Conservation (phyloP, 2,329 filamentous ascomycete genomes). For the Calonectria pseudoreteaudii region DNA sequence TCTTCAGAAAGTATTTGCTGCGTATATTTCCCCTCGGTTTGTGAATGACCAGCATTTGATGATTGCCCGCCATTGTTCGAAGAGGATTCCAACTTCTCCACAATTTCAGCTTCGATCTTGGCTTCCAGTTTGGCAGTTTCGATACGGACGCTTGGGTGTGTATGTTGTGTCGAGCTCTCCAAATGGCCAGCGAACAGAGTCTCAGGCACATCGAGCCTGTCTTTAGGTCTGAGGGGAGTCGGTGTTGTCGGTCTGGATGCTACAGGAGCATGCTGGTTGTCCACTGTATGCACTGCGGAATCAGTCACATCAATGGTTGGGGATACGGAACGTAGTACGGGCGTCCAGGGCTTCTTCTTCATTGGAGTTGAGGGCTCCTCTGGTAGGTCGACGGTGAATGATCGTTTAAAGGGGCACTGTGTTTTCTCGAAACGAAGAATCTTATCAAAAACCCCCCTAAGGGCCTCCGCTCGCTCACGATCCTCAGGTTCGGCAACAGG, state of each 20-base stretch:
- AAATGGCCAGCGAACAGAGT: slow-evolving; percentile 24
- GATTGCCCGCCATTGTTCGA: not conserved
- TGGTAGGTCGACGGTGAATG: slow-evolving; percentile 80
- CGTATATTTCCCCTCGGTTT: not conserved
- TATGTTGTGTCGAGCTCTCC: slow-evolving; percentile 20
- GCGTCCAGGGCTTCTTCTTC: slow-evolving; percentile 77
- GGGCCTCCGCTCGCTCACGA: slow-evolving; percentile 69
- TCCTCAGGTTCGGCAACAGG: slow-evolving; percentile 66
- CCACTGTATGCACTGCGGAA: slow-evolving; percentile 11
- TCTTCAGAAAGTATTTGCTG: not conserved
- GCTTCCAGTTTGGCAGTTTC: slow-evolving; percentile 18
- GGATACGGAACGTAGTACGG: slow-evolving; percentile 45
- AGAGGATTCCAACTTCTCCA: not conserved
- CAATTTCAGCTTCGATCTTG: slow-evolving; percentile 10
- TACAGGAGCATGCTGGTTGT: slow-evolving; percentile 34
- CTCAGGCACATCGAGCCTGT: slow-evolving; percentile 18
- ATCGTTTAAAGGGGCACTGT: slow-evolving; percentile 83
- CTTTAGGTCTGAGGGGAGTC: slow-evolving; percentile 21
- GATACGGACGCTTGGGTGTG: slow-evolving; percentile 12
- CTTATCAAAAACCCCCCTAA: slow-evolving; percentile 77
- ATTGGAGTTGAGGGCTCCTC: slow-evolving; percentile 73
- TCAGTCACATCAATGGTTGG: slow-evolving; percentile 30
- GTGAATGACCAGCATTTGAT: not conserved
- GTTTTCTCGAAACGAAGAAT: slow-evolving; percentile 90
- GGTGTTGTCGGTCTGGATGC: slow-evolving; percentile 30